phyloP scores from a whole-genome alignment of 768 basidiomycete genomes.

The Flagelloscypha sp. region DNA sequence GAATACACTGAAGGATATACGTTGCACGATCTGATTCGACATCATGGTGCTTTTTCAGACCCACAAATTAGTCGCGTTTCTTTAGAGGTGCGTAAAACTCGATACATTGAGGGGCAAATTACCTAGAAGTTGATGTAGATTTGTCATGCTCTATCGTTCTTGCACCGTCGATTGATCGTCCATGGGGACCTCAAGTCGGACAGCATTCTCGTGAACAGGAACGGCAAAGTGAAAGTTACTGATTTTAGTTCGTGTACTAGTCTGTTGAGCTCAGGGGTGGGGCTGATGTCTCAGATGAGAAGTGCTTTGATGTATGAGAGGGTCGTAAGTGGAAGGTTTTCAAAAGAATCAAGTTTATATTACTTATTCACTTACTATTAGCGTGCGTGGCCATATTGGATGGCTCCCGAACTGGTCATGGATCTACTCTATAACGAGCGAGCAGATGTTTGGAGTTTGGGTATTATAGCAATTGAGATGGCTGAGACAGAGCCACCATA shows the following conservation, averaged over 20 bases:
- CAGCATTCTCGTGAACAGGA: constrained; percentile 87
- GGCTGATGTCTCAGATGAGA: too few relatives aligned
- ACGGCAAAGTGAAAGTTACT: constrained; percentile 94
- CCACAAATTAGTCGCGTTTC: not conserved
- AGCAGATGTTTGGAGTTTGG: constrained; percentile 94
- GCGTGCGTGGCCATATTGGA: constrained; percentile 96
- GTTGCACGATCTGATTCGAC: constrained; percentile 84
- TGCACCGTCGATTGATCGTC: constrained; percentile 91
- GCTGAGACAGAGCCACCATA: constrained; percentile 97
- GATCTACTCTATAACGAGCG: constrained; percentile 96
- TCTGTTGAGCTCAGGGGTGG: too few relatives aligned
- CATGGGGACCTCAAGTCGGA: constrained; percentile 97
- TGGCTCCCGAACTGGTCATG: constrained; percentile 97
- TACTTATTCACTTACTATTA: too few relatives aligned
- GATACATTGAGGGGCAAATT: too few relatives aligned
- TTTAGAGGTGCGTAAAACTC: constrained; percentile 91
- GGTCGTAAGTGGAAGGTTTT: too few relatives aligned
- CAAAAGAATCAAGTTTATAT: too few relatives aligned
- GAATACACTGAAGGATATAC: constrained; percentile 99
- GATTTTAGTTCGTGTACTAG: too few relatives aligned
- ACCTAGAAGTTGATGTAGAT: too few relatives aligned
- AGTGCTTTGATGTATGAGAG: too few relatives aligned
- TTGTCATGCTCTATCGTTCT: constrained; percentile 83
- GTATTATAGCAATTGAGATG: constrained; percentile 99
- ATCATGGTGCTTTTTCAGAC: constrained; percentile 35